These are phyloP conservation scores for Arachnopeziza araneosa DNA, from an alignment of 2,329 filamentous ascomycete genomes.

Conservation along the genomic window DNA sequence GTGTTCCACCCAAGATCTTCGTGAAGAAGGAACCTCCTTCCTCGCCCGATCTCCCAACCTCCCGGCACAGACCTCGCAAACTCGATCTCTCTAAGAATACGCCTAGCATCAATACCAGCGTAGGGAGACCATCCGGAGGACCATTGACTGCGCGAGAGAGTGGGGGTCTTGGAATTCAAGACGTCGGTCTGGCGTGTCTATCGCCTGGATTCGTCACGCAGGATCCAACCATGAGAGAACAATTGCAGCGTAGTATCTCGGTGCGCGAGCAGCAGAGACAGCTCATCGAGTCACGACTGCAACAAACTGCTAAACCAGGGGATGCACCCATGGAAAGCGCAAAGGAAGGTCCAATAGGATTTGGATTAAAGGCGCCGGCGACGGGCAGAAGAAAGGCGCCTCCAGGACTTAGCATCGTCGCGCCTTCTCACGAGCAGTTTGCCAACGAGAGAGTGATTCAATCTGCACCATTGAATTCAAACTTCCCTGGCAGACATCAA, in stretches of 20 bases:
- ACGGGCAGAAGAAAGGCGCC: constrained; percentile 75
- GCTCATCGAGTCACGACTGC: constrained; percentile 86
- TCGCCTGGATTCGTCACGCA: constrained; percentile 95
- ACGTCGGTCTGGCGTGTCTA: constrained; percentile 88
- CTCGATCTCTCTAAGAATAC: constrained; percentile 70
- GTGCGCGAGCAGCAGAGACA: constrained; percentile 91
- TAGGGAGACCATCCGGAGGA: constrained; percentile 62
- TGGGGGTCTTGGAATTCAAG: constrained; percentile 72
- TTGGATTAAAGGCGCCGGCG: constrained; percentile 61
- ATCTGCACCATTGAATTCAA: constrained; percentile 89
- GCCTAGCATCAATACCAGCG: constrained; percentile 43
- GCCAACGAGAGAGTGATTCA: constrained; percentile 93
- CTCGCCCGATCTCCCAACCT: constrained; percentile 71
- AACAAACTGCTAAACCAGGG: constrained; percentile 79
- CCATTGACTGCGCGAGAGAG: constrained; percentile 71
- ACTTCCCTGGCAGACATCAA: constrained; percentile 76
- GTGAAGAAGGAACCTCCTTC: constrained; percentile 96
- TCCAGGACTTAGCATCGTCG: constrained; percentile 88
- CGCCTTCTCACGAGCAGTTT: constrained; percentile 86
- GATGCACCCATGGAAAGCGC: constrained; percentile 54
- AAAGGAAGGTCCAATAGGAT: constrained; percentile 44
- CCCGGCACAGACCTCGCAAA: constrained; percentile 69
- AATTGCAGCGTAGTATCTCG: constrained; percentile 87
- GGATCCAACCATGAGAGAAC: constrained; percentile 93
- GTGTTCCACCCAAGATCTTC: constrained; percentile 67